Percentiles rank a stretch among this genome's conserved stretches.
Evolutionary conservation across 805 yeast genomes (phyloP).

Genomic region (Lipomyces oligophaga): DNA sequence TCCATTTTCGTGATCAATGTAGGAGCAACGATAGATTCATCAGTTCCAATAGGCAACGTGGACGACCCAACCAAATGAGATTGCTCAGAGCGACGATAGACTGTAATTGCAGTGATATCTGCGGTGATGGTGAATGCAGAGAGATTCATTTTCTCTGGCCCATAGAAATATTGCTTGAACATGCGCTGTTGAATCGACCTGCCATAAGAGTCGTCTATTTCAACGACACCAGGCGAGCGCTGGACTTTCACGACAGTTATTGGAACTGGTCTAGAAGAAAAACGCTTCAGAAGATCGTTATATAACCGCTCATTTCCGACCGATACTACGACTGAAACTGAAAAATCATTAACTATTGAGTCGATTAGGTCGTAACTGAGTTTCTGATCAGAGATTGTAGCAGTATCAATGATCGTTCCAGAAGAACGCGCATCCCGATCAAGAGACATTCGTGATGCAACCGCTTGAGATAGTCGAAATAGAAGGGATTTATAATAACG

Average conservation of each 20-base stretch:
- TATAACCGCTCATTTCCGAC: constrained; percentile 71
- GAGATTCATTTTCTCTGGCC: constrained; percentile 58
- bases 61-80: constrained; percentile 33
- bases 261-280: constrained; percentile 19
- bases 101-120: constrained; percentile 55
- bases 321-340: constrained; percentile 56
- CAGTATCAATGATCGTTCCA: constrained; percentile 73
- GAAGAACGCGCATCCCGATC: constrained; percentile 45
- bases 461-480: constrained; percentile 49
- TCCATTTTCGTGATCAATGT: constrained; percentile 37
- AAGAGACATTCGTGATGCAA: constrained; percentile 45
- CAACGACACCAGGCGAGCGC: constrained; percentile 72
- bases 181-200: constrained; percentile 71
- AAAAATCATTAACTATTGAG: constrained; percentile 56
- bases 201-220: constrained; percentile 61
- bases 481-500: constrained; percentile 51
- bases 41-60: constrained; percentile 39
- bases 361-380: constrained; percentile 46
- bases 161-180: constrained; percentile 87
- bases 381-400: constrained; percentile 54
- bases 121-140: constrained; percentile 85
- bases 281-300: constrained; percentile 55
- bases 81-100: constrained; percentile 55
- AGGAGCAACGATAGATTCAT: constrained; percentile 33
- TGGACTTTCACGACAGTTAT: constrained; percentile 58